Evolutionary conservation across 345 rosid genomes (phyloP), one percentile per base, ranked within the genome.

Genomic region (Barbarea vulgaris): DNA sequence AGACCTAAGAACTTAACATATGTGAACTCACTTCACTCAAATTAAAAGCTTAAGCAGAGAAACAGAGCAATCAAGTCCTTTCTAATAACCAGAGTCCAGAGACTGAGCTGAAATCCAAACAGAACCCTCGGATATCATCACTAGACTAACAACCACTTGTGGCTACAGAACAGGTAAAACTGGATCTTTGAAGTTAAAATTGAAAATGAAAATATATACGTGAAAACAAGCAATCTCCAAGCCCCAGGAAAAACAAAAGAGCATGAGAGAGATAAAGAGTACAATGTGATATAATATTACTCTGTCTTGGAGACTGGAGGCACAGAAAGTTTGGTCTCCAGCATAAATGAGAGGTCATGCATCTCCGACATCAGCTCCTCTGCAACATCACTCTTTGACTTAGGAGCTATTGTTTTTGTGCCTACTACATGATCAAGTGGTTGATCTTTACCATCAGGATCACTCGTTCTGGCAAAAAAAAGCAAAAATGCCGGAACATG

Each of bases 271-370:
- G 31, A 44, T 9, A 54, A 57, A 44, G 39, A 53, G 44, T 46
- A 64, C 71, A 70, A 2, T 46, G 61, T 55, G 55, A 24, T 51
- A 24, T 52, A 28, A 54, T 64, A 51, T 52, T 66, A 66, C 69
- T 72, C 77, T 65, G 64, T 53, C 64, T 72, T 78, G 51, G 77
- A 47, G 69, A 74, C 68, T 51, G 79, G 75, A 14, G 96, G 93
- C 14, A 89, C 33, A 39, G 89, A 82, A 50, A 91, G 91, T 67
- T 80, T 68, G 50, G 73, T 87, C 59, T 84, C 90, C 5, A 88
- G 89, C 96, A 93, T 93, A 79, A 93, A 91, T 10, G 94, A 93
- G 55, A 93, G 91, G 80, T 89, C 97, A 76, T 87, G 97, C 94
- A 88, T 89, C 87, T 87, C 92, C 19, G 91, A 87, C 77, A 91